Evolutionary conservation across 2,329 filamentous ascomycete species (phyloP), one percentile per base, ranked within the genome.

Genomic region (Aquanectria penicillioides): DNA sequence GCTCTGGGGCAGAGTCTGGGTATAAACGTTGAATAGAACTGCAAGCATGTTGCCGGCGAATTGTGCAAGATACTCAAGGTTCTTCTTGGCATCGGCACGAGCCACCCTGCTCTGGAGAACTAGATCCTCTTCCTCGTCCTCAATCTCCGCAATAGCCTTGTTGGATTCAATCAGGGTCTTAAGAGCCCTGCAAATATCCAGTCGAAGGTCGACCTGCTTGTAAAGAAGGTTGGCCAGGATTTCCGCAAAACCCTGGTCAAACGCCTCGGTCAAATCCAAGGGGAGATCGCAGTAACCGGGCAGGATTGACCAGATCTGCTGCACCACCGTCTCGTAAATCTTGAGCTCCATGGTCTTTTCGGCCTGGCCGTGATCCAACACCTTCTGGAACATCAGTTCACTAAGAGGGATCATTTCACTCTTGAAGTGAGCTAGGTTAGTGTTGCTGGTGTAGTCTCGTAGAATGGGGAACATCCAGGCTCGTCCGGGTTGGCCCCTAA

Each of bases 1-100:
- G 71, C 92, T 95, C 71, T 97, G 93, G 3, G 95, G 94, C 22
- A 99, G 83, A 1, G 95, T 99, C 75, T 97, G 92, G 64, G 92
- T 97, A 79, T 99, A 99, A 38, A 99, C 94, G 73, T 99, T 99
- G 83, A 99, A 98, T n/a, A 99, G 81, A 1, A 98, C 94, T 6
- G 95, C 94, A 36, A 99, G 86, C 77, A 99, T 86, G 70, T 98
- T 98, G 60, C 90, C 90, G 1, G 94, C 85, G 71, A 95, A 94
- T 1, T 81, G 80, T 13, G 92, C 88, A 11, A 99, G 82, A 73
- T 97, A 89, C n/a, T 87, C 80, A 33, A 98, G 79, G 72, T 97
- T 97, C 76, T 89, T 89, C 73, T 87, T 81, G 0, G 95, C 94
- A 33, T 88, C 83, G 4, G 82, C 85, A 73, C 90, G 93, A 4